Evolutionary conservation across 345 rosid genomes (phyloP).

Genomic region (Cochlearia excelsa): DNA sequence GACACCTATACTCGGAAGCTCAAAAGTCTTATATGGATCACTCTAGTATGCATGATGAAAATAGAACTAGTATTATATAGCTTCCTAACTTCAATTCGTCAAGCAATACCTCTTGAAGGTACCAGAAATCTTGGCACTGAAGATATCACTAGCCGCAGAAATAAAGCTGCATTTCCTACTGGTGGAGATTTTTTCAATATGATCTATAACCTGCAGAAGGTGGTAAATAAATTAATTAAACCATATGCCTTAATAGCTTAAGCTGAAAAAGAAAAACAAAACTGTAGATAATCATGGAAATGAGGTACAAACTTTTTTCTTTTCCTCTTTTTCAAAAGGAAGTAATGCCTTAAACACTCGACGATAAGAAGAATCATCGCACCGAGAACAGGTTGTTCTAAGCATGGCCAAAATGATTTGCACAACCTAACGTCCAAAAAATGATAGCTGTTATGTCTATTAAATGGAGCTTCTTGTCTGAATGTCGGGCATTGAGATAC

Average conservation of each 20-base stretch:
- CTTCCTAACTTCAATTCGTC: conserved; percentile 18
- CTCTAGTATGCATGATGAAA: conserved; percentile 11
- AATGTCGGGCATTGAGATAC: conserved; percentile 3
- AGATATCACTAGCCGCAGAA: conserved; percentile 74
- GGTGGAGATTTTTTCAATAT: conserved; percentile 70
- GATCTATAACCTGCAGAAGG: conserved; percentile 54
- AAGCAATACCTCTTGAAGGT: conserved; percentile 81
- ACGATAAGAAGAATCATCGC: conserved; percentile 78
- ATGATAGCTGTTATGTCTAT: not conserved
- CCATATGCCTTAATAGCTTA: conserved; percentile 14
- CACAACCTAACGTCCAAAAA: conserved; percentile 51
- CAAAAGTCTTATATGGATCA: conserved; percentile 13
- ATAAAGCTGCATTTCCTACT: conserved; percentile 75
- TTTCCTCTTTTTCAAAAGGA: conserved; percentile 82
- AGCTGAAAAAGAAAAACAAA: conserved; percentile 8
- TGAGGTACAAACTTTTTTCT: conserved; percentile 53
- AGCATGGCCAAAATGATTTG: conserved; percentile 77
- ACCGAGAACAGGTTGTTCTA: conserved; percentile 65
- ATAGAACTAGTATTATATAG: not conserved
- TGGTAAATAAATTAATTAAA: conserved; percentile 6
- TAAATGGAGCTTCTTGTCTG: conserved; percentile 17
- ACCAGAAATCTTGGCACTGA: conserved; percentile 90
- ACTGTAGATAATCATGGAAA: conserved; percentile 12
- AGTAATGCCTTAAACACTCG: conserved; percentile 86
- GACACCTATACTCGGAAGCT: not conserved